These are phyloP conservation scores for Metschnikowia sp. DNA, from an alignment of 805 yeast species.

Conservation along the genomic window DNA sequence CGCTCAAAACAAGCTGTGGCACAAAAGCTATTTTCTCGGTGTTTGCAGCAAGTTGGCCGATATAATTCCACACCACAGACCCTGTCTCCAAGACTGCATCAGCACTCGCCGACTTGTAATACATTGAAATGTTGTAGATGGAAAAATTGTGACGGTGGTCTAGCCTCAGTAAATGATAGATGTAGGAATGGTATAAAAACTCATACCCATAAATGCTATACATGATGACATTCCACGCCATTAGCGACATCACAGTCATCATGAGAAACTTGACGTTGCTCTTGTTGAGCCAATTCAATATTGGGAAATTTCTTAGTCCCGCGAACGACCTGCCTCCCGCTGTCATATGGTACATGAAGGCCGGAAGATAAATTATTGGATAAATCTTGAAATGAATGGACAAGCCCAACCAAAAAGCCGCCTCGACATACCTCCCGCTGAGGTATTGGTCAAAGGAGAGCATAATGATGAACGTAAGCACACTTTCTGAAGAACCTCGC, in stretches of 20 bases:
- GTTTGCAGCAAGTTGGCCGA: slow-evolving; percentile 11
- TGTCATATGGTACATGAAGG: slow-evolving; percentile 49
- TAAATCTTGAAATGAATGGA: slow-evolving; percentile 89
- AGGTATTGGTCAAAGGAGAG: slow-evolving; percentile 35
- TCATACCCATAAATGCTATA: slow-evolving; percentile 68
- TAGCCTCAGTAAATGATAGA: slow-evolving; percentile 76
- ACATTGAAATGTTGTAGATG: slow-evolving; percentile 72
- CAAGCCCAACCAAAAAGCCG: slow-evolving; percentile 58
- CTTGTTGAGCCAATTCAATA: slow-evolving; percentile 38
- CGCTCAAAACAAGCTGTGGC: slow-evolving; percentile 72
- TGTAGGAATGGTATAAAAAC: slow-evolving; percentile 70
- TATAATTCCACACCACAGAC: not conserved
- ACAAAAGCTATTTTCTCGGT: slow-evolving; percentile 67
- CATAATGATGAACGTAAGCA: slow-evolving; percentile 75
- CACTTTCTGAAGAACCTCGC: slow-evolving; percentile 89
- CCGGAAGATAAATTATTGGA: slow-evolving; percentile 84
- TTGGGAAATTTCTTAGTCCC: slow-evolving; percentile 19
- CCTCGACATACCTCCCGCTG: slow-evolving; percentile 18
- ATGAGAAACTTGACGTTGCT: slow-evolving; percentile 27
- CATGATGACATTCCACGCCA: slow-evolving; percentile 54
- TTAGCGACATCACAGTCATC: slow-evolving; percentile 42
- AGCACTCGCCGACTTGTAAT: slow-evolving; percentile 49
- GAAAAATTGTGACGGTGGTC: slow-evolving; percentile 97
- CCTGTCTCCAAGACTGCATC: not conserved
- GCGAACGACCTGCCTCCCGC: slow-evolving; percentile 20